Evolutionary conservation across 345 rosid genomes (phyloP).

Genomic region (Salix koriyanagi): DNA sequence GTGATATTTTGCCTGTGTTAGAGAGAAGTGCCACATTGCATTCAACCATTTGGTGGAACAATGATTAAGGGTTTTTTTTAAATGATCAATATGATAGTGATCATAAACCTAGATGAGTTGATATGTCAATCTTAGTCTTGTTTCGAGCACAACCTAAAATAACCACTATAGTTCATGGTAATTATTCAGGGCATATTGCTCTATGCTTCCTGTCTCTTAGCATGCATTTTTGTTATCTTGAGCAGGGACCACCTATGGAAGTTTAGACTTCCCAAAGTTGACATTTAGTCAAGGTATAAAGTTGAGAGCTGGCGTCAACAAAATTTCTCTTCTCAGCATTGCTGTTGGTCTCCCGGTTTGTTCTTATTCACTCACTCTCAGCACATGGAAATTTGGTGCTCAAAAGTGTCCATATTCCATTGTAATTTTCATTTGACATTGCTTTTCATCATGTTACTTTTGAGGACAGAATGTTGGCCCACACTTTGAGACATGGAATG

Average conservation of each 20-base stretch:
- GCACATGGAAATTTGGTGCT: not conserved
- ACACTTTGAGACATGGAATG: slow-evolving; percentile 96
- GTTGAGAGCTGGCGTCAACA: slow-evolving; percentile 81
- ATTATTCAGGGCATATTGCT: not conserved
- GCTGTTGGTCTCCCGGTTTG: slow-evolving; percentile 98
- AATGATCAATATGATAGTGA: not conserved
- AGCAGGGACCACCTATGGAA: slow-evolving; percentile 86
- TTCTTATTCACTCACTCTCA: slow-evolving; percentile 15
- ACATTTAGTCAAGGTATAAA: slow-evolving; percentile 62
- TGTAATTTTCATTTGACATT: slow-evolving; percentile 6
- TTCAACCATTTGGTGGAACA: no score
- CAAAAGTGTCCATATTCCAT: not conserved
- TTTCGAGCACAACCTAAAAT: not conserved
- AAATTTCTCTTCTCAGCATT: slow-evolving; percentile 74
- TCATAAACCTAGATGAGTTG: not conserved
- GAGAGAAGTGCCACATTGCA: no score
- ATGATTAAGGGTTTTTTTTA: not conserved
- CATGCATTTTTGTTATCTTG: not conserved
- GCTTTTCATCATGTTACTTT: slow-evolving; percentile 7
- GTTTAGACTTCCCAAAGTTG: slow-evolving; percentile 84
- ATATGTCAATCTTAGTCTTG: not conserved
- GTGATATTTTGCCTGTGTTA: no score
- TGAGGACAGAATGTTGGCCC: slow-evolving; percentile 85
- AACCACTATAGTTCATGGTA: not conserved
- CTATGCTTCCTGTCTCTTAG: not conserved